Evolutionary conservation across 805 yeast species (phyloP), one percentile per base, ranked within the genome.

Genomic region (Kodamaea jinghongensis): DNA sequence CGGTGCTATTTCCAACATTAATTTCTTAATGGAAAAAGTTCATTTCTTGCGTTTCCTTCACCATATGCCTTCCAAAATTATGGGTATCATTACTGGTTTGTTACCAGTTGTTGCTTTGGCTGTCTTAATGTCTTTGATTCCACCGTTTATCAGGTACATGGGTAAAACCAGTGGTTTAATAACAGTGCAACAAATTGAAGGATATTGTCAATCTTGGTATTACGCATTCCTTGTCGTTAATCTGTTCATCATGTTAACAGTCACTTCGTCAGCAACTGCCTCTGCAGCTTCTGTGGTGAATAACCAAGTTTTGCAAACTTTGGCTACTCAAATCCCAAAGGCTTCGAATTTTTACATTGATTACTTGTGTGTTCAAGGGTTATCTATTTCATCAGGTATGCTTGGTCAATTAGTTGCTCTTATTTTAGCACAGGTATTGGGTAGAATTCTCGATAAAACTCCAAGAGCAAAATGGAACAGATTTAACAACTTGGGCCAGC

Each of bases 381-480:
- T 57, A 50, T 39, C 50, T 10, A 42, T 55, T 35, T 48, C 60
- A 7, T 48, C 60, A 4, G 55, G 53, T 12, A 44, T 52, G 32
- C 45, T 57, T 33, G 42, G 49, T 32, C 60, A 54, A 34, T 27
- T 57, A 40, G 65, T 82, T 29, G 76, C 81, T 2, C 70, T 93
- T 52, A 72, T 86, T 39, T 68, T 90, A 47, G 81, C 85, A 38
- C 81, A 84, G 56, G 66, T 83, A 27, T 68, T 90, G 43, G 86
- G 93, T 22, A 69, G 68, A 47, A 44, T 88, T 15, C 73, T 93
- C 45, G 96, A 89, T 60, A 73, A 76, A 39, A 88, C 98, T 4
- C 98, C 98, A 45, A 81, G 98, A 66, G 82, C 87, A 64, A 86
- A 83, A 68, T 91, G 96, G 96, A 77, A 61, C 44, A 79, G 96